Evolutionary conservation across 352 stramenopile genomes (phyloP).

Genomic region (Phytophthora ramorum): DNA sequence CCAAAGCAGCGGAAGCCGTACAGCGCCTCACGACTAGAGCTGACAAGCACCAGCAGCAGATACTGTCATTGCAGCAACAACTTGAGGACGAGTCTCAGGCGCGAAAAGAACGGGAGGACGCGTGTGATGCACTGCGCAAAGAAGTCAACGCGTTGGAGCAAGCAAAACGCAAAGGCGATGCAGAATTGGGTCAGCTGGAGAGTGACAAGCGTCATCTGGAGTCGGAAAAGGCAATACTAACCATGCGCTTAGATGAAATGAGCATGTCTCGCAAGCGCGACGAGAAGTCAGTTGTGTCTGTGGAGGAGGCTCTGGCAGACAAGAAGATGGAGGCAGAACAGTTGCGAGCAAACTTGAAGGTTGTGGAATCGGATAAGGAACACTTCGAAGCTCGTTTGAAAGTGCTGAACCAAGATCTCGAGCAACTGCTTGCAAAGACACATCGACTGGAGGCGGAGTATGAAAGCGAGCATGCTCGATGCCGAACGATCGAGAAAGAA

Average conservation of each 20-base stretch:
- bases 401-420: constrained; percentile 42
- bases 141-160: constrained; percentile 35
- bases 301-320: constrained; percentile 31
- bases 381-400: constrained; percentile 38
- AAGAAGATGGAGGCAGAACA: constrained; percentile 64
- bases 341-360: constrained; percentile 43
- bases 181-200: constrained; percentile 32
- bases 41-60: constrained; percentile 23
- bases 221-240: constrained; percentile 39
- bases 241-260: constrained; percentile 30
- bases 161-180: constrained; percentile 29
- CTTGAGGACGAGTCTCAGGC: constrained; percentile 24
- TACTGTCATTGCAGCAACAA: constrained; percentile 24
- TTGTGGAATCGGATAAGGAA: constrained; percentile 47
- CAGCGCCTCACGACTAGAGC: constrained; percentile 3
- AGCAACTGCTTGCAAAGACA: constrained; percentile 29
- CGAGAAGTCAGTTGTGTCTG: constrained; percentile 25
- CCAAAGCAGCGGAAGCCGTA: constrained; percentile 10
- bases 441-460: constrained; percentile 39
- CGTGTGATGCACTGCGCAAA: constrained; percentile 31
- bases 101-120: constrained; percentile 30
- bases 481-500: constrained; percentile 48
- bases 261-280: constrained; percentile 24
- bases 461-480: constrained; percentile 37
- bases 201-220: constrained; percentile 52